Evolutionary conservation across 2,329 filamentous ascomycete species (phyloP), one percentile per base, ranked within the genome.

Genomic region (Dothiorella sarmentorum): DNA sequence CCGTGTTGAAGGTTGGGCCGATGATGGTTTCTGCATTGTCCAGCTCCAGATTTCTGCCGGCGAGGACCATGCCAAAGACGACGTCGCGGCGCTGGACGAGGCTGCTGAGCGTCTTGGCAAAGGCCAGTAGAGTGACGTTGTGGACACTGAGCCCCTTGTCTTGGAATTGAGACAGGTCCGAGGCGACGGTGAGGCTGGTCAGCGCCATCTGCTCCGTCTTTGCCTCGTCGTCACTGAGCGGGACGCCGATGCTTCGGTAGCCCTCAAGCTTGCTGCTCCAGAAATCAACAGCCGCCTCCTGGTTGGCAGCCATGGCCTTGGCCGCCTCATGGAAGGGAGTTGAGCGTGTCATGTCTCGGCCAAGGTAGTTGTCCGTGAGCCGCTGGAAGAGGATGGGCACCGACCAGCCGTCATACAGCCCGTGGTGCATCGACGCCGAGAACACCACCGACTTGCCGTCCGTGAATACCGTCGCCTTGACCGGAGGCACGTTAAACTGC

Each of bases 1-100:
- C 76, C 0, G 83, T 86, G 2, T 82, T 80, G 62, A 85, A 83
- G 77, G 84, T 83, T 1, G 83, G 83, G 0, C 82, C 84, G 61
- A 83, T 79, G 47, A 85, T 84, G 60, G 81, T 71, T 60, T 80
- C 78, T 26, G 80, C 75, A 2, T 74, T 77, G 3, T 71, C 64
- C 0, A 81, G 59, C 1, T 76, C 61, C 56, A 76, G 74, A 15
- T 78, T 76, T 22, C 83, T 80, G 2, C 84, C 83, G 0, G 82
- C 84, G 3, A 86, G 71, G 0, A 82, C 85, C 71, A 83, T 81
- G 10, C 84, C 84, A 61, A 86, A 86, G 35, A 79, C 77, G 7
- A 85, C 78, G 60, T 73, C 70, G n/a, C 57, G 9, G 61, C 61
- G 27, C 73, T 61, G 44, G 18, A 58, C 56, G 13, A 58, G 56